These are phyloP conservation scores for Chenopodium berlandieri DNA, from an alignment of 148 eudicot species.

Conservation along the genomic window DNA sequence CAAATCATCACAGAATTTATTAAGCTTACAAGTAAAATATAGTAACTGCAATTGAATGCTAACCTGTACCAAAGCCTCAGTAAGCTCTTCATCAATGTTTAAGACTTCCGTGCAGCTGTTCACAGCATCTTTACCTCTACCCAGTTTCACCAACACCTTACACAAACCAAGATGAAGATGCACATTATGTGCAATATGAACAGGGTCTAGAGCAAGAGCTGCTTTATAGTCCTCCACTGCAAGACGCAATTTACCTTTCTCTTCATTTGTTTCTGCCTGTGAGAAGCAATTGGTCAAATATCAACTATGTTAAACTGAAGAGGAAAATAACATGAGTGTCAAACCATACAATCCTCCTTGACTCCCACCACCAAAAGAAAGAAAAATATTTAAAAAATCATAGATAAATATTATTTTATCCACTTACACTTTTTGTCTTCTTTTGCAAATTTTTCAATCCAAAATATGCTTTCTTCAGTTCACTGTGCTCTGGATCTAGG, in stretches of 20 bases:
- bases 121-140: constrained; percentile 87
- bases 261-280: constrained; percentile 79
- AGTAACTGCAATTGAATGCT: constrained; percentile 11
- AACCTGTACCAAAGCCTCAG: constrained; percentile 83
- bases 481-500: constrained; percentile 87
- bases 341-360: not conserved
- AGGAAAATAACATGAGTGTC: constrained; percentile 2
- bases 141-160: constrained; percentile 80
- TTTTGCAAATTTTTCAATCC: constrained; percentile 82
- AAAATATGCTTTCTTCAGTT: constrained; percentile 90
- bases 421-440: constrained; percentile 80
- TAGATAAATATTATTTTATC: not conserved
- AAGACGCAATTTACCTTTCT: constrained; percentile 82
- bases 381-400: no score
- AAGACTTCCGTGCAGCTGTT: constrained; percentile 70
- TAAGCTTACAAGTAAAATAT: not conserved
- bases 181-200: constrained; percentile 76
- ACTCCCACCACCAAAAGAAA: not conserved
- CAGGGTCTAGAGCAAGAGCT: constrained; percentile 83
- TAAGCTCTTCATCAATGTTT: constrained; percentile 71
- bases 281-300: no score
- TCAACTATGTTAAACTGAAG: not conserved
- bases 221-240: constrained; percentile 85
- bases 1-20: no score
- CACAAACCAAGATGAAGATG: constrained; percentile 92